Conservation (phyloP, 1,284 basidiomycete genomes). For the Leccinum variabile region DNA sequence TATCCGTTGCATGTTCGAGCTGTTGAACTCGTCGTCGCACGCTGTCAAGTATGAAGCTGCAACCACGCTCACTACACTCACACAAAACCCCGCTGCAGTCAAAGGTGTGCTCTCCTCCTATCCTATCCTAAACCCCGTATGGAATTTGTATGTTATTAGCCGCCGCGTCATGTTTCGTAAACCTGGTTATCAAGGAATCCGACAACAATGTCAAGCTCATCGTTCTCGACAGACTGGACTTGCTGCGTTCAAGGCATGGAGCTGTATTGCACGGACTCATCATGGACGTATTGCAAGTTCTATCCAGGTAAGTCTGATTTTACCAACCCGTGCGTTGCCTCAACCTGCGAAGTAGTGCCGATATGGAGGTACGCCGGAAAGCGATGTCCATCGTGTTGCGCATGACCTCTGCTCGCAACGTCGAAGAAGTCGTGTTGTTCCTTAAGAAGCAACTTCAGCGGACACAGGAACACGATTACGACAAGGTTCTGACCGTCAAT, state of each 20-base stretch:
- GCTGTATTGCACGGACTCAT: constrained; percentile 91
- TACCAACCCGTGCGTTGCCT: not conserved
- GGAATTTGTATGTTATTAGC: constrained; percentile 48
- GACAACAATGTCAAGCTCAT: constrained; percentile 99
- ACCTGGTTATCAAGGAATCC: constrained; percentile 90
- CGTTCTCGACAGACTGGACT: constrained; percentile 91
- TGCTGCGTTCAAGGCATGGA: constrained; percentile 83
- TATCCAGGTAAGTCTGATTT: constrained; percentile 61
- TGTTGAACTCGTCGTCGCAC: constrained; percentile 89
- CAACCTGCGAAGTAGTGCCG: constrained; percentile 56
- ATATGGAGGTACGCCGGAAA: constrained; percentile 96
- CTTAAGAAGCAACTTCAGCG: constrained; percentile 97
- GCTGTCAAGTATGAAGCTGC: constrained; percentile 99
- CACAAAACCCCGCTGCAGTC: constrained; percentile 94
- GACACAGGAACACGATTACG: constrained; percentile 84
- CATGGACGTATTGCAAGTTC: constrained; percentile 94
- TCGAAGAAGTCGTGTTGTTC: constrained; percentile 97
- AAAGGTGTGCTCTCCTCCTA: constrained; percentile 61
- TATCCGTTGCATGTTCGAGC: constrained; percentile 92
- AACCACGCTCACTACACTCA: constrained; percentile 91
- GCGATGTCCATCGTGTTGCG: constrained; percentile 89
- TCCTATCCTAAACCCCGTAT: not conserved
- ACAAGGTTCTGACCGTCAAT: constrained; percentile 55
- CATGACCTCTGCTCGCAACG: constrained; percentile 93
- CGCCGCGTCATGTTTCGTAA: constrained; percentile 87